Evolutionary conservation across 371 early-diverging fungal genomes (phyloP).

Genomic region (Furculomyces boomerangus): DNA sequence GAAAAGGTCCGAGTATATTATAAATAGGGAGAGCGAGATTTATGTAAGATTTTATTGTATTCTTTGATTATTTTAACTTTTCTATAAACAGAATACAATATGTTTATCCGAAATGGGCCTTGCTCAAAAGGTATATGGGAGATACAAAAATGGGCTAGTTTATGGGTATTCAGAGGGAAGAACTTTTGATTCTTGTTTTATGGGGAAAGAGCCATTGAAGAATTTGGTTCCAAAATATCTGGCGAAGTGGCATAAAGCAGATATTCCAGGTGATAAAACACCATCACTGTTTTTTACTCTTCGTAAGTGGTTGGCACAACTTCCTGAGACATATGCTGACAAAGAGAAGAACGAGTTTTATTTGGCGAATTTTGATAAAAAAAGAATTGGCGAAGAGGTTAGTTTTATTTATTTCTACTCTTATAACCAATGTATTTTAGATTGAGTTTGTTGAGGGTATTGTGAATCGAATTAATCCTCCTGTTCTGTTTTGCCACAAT

Average conservation of each 20-base stretch:
- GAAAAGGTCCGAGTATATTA: conserved; percentile 62
- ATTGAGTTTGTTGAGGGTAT: conserved; percentile 30
- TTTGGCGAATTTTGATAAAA: conserved; percentile 32
- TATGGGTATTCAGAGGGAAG: conserved; percentile 77
- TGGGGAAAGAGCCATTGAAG: conserved; percentile 49
- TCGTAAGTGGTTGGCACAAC: conserved; percentile 60
- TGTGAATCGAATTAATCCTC: conserved; percentile 42
- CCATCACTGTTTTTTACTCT: conserved; percentile 57
- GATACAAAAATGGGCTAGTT: conserved; percentile 72
- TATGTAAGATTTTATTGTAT: conserved; percentile 34
- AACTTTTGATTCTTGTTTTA: conserved; percentile 42
- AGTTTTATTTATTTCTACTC: conserved; percentile 5
- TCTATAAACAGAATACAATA: conserved; percentile 46
- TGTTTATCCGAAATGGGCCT: conserved; percentile 47
- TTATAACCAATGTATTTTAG: conserved; percentile 2
- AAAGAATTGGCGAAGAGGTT: conserved; percentile 28
- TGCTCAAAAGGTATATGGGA: conserved; percentile 66
- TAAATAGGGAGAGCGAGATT: conserved; percentile 77
- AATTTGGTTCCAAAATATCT: conserved; percentile 57
- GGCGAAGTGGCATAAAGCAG: conserved; percentile 62
- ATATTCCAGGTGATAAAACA: conserved; percentile 28
- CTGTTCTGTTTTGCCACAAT: conserved; percentile 81
- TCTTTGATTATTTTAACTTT: background rate
- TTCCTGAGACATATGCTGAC: conserved; percentile 44
- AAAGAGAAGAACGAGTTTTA: conserved; percentile 38